Base-by-base conservation (phyloP, 1,284 basidiomycete genomes). In the Puccinia novopanici region DNA sequence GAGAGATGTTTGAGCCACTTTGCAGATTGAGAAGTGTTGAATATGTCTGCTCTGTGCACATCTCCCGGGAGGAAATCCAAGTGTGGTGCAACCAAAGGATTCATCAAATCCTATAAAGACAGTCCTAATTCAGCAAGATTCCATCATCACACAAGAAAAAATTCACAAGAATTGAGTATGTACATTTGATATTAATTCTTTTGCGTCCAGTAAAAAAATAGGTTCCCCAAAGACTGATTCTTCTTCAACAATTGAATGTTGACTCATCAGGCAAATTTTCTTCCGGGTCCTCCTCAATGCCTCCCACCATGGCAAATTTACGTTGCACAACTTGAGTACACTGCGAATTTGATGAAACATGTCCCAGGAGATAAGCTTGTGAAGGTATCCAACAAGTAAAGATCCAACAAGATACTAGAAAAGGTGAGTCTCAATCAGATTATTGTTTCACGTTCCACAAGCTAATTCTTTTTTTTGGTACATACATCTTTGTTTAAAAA, bases 21-120 rank as follows among this genome's bases (percentile, higher is more conserved):
- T 17, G 24, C n/a, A 45, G 65, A 68, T n/a, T 68, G 65, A 2
- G 42, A 68, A 24, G 2, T 9, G 19, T 68, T 68, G 24, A 19
- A 68, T 8, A 68, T 24, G 27, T 68, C 48, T 45, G 40, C 24
- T n/a, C 65, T 40, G 3, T 45, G 19, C 3, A 40, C 17, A 4
- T 68, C 40, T 48, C 48, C 65, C n/a, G 65, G 37, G 24, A 48
- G n/a, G 17, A 68, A 68, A 17, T 68, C 65, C 19, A 68, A 3
- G 24, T 68, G 65, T 12, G 65, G 40, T 24, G n/a, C 42, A 24
- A 68, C 65, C 65, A 68, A 48, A 12, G 65, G 65, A 68, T 68
- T 68, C 40, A 50, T 45, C 40, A 68, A 24, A 13, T 68, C 65
- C 65, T 68, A 34, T 61, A 4, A 17, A 12, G 30, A 61, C 59